These are phyloP conservation scores for Mitragyna speciosa DNA, from an alignment of 257 asterid species.

Conservation along the genomic window DNA sequence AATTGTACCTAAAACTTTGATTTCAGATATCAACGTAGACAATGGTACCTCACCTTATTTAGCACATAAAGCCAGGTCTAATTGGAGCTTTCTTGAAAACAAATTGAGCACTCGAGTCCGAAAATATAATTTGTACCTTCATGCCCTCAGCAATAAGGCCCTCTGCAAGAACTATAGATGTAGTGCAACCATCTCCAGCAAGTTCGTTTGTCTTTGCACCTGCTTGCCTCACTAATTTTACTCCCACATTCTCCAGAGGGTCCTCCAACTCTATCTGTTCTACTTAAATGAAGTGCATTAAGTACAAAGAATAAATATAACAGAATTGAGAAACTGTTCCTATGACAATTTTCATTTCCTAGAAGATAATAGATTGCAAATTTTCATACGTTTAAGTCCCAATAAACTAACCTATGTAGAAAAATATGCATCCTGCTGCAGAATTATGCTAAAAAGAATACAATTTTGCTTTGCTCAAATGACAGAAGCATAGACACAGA, in stretches of 20 bases:
- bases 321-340: background rate
- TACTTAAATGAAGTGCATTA: slow-evolving; percentile 36
- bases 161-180: slow-evolving; percentile 77
- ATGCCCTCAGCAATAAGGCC: slow-evolving; percentile 81
- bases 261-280: slow-evolving; percentile 90
- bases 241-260: slow-evolving; percentile 84
- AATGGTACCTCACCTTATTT: background rate
- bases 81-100: background rate
- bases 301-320: background rate
- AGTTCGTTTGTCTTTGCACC: slow-evolving; percentile 85
- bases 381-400: background rate
- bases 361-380: background rate
- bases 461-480: background rate
- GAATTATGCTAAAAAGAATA: background rate
- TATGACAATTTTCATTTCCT: background rate
- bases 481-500: background rate
- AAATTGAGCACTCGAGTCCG: background rate
- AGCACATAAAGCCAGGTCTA: background rate
- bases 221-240: slow-evolving; percentile 80
- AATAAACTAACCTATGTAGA: background rate
- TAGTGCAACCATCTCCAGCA: slow-evolving; percentile 90
- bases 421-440: background rate
- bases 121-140: slow-evolving; percentile 40
- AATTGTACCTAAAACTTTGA: background rate
- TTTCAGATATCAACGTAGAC: background rate